Evolutionary conservation across 352 stramenopile genomes (phyloP), one percentile per base, ranked within the genome.

Genomic region (Phytophthora parvispora): DNA sequence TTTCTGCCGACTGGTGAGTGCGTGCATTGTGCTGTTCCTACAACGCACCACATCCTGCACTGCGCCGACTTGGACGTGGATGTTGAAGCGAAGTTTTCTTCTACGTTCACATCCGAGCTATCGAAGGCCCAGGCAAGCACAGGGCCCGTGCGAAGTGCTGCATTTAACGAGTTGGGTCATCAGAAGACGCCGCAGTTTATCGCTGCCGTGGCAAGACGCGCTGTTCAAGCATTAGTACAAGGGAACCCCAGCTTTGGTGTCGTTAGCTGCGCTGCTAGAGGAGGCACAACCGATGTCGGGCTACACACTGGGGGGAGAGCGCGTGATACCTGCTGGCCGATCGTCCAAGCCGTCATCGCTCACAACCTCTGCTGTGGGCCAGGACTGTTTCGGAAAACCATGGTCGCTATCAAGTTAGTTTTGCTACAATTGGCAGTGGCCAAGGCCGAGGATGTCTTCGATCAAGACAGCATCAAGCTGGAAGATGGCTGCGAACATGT

Each of bases 171-270:
- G 3, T 53, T 78, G 3, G 74, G 72, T 1, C 75, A 89, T 42
- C 82, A 89, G 38, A 90, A 87, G 68, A 90, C 80, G 0, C 82
- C 80, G 20, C 68, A 85, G 36, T 90, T 90, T n/a, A 81, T 90
- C 10, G 78, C 59, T 3, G 50, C 72, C 18, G 51, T 85, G 3
- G 51, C 86, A 4, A 64, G 57, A 15, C 72, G 52, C 27, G 45
- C 62, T 6, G 31, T 74, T 5, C 40, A 8, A 8, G 12, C 9
- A 16, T 15, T 48, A 24, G 16, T 9, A n/a, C 40, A 10, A 16
- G 20, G 20, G 8, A n/a, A 8, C 16, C n/a, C 18, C 8, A 48
- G n/a, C 8, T 6, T 48, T 25, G 40, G 40, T 4, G 20, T 24
- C 9, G 40, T 48, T 15, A 27, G n/a, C n/a, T 8, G 18, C 25